phyloP scores from a whole-genome alignment of 768 basidiomycete genomes.

The Nidularia sp. region DNA sequence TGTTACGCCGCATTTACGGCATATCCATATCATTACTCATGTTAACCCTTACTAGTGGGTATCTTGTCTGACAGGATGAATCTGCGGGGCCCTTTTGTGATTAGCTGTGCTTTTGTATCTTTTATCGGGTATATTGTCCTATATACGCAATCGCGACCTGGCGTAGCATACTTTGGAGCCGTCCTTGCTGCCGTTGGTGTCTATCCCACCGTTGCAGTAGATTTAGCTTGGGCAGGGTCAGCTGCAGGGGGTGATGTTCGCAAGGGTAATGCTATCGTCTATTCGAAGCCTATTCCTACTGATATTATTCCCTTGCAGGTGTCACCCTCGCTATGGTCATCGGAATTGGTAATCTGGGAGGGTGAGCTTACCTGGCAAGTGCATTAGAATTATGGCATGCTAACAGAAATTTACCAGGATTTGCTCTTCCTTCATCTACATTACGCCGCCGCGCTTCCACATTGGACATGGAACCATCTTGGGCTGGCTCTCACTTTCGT shows the following conservation, averaged over 20 bases:
- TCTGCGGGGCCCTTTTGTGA: conserved; percentile 45
- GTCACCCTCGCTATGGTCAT: conserved; percentile 33
- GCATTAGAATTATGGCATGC: no score
- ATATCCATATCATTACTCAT: not conserved
- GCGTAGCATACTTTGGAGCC: conserved; percentile 41
- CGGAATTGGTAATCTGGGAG: conserved; percentile 52
- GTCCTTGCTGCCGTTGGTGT: conserved; percentile 50
- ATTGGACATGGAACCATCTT: conserved; percentile 30
- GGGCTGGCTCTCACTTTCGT: conserved; percentile 29
- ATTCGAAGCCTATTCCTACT: no score
- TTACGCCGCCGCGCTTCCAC: conserved; percentile 29
- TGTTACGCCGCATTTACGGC: not conserved
- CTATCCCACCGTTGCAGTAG: conserved; percentile 43
- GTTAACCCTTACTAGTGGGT: conserved; percentile 20
- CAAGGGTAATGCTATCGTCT: conserved; percentile 40
- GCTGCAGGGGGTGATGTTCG: conserved; percentile 55
- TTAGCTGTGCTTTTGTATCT: conserved; percentile 34
- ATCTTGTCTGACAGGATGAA: conserved; percentile 36
- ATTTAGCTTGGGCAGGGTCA: conserved; percentile 51
- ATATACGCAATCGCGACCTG: conserved; percentile 28
- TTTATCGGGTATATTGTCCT: conserved; percentile 50
- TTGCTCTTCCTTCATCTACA: conserved; percentile 35
- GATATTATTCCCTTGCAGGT: no score
- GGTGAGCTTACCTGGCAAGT: conserved; percentile 12
- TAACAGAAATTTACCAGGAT: conserved; percentile 21